Evolutionary conservation across 179 eudicot genomes (phyloP).

Genomic region (Corrigiola litoralis): DNA sequence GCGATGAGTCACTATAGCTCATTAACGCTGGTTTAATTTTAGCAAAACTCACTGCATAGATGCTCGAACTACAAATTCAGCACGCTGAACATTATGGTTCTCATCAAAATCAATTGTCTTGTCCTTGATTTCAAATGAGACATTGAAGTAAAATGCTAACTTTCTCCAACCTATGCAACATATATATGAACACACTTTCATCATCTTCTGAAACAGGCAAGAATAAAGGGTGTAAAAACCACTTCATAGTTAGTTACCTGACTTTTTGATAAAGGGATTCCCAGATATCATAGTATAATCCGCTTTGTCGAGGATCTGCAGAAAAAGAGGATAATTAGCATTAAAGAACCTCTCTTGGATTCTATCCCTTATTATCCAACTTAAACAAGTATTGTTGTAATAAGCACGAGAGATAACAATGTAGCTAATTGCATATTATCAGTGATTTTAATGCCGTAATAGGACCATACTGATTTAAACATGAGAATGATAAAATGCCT

Average conservation of each 20-base stretch:
- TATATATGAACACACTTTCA: conserved; percentile 1
- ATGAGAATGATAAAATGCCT: too few relatives aligned
- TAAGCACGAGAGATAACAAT: not conserved
- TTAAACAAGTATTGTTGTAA: not conserved
- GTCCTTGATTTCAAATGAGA: conserved; percentile 86
- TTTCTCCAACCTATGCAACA: conserved; percentile 80
- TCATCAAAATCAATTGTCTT: conserved; percentile 88
- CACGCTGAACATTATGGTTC: conserved; percentile 76
- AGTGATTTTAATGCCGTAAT: too few relatives aligned
- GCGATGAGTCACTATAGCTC: not conserved
- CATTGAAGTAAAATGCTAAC: conserved; percentile 86
- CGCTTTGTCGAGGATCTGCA: conserved; percentile 77
- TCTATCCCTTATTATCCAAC: too few relatives aligned
- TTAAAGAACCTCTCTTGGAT: not conserved
- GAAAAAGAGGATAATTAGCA: not conserved
- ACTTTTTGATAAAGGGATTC: conserved; percentile 71
- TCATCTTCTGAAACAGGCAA: not conserved
- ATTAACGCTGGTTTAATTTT: not conserved
- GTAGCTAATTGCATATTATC: not conserved
- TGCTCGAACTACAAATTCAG: conserved; percentile 90
- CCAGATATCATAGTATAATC: conserved; percentile 83
- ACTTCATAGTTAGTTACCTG: conserved; percentile 43
- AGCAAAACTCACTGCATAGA: conserved; percentile 63
- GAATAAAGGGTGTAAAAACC: not conserved
- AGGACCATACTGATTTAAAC: too few relatives aligned